Conservation (phyloP, 2,329 filamentous ascomycete species). For the Talaromyces sp. region DNA sequence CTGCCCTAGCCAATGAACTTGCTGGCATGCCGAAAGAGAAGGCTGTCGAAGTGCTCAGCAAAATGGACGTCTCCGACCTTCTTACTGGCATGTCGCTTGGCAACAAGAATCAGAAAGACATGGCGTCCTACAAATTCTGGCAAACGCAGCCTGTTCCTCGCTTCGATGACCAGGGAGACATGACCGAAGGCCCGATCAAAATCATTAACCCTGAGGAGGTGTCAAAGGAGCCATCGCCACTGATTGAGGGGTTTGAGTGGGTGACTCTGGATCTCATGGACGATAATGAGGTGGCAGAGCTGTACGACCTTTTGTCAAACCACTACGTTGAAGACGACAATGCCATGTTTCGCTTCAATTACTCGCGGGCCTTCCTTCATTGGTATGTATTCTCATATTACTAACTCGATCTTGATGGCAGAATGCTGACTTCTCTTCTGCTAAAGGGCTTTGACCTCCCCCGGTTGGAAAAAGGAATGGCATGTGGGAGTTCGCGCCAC, state of each 20-base stretch:
- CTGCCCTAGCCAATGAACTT: conserved; percentile 66
- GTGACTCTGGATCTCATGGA: conserved; percentile 79
- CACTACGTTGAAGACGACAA: conserved; percentile 98
- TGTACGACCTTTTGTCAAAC: conserved; percentile 83
- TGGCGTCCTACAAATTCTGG: conserved; percentile 98
- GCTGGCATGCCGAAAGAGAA: conserved; percentile 64
- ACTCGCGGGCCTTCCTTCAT: conserved; percentile 79
- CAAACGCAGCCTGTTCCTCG: conserved; percentile 90
- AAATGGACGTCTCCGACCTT: conserved; percentile 44
- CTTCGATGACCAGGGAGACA: conserved; percentile 58
- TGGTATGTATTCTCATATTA: conserved; percentile 53
- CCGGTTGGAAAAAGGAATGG: conserved; percentile 91
- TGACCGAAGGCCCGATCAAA: conserved; percentile 78
- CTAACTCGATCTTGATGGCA: background rate
- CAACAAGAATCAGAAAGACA: conserved; percentile 89
- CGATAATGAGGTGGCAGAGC: conserved; percentile 73
- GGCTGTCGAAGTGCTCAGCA: conserved; percentile 46
- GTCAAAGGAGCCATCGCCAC: conserved; percentile 65
- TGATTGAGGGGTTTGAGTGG: conserved; percentile 89
- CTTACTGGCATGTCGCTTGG: conserved; percentile 58
- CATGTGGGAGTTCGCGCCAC: conserved; percentile 87
- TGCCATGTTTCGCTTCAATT: conserved; percentile 96
- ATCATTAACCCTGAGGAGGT: conserved; percentile 73
- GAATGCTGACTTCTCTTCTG: background rate
- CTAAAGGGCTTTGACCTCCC: conserved; percentile 80